A percentile compares a stretch with the other conserved stretches of the same genome.
phyloP scores from a whole-genome alignment of 2,329 filamentous ascomycete species.

The Diaporthe aspalathi region DNA sequence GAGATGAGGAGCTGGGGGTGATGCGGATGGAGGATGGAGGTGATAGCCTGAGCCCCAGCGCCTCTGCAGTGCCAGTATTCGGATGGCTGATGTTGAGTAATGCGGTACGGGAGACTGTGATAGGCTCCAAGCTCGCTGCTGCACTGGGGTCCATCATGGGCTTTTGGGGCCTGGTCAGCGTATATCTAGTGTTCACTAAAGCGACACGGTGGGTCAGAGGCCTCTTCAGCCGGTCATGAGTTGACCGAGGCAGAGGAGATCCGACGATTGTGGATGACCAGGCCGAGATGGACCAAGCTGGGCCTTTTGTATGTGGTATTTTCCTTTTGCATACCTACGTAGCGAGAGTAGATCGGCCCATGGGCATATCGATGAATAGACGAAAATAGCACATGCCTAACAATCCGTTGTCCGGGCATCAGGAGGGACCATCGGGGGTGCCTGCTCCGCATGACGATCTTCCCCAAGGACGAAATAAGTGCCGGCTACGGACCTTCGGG shows the following conservation, averaged over 20 bases:
- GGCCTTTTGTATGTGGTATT: background rate
- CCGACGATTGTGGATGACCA: background rate
- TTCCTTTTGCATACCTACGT: background rate
- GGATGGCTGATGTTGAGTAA: constrained; percentile 59
- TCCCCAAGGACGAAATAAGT: background rate
- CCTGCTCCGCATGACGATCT: background rate
- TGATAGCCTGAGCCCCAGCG: background rate
- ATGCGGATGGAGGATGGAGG: constrained; percentile 43
- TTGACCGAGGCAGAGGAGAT: background rate
- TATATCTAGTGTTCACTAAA: constrained; percentile 63
- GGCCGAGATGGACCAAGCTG: background rate
- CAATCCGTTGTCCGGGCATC: background rate
- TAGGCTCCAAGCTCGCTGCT: constrained; percentile 57
- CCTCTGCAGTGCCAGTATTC: constrained; percentile 49
- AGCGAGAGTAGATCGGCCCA: background rate
- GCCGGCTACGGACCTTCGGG: background rate
- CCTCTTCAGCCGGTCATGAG: constrained; percentile 13
- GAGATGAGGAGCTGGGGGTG: constrained; percentile 50
- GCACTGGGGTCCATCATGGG: constrained; percentile 59
- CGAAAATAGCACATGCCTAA: background rate
- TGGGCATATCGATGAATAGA: background rate
- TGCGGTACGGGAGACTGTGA: constrained; percentile 53
- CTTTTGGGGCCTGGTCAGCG: constrained; percentile 61
- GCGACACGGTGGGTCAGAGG: constrained; percentile 50
- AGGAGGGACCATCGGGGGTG: too few relatives aligned